A percentile compares a stretch with the other conserved stretches of the same genome.
Evolutionary conservation across 2,329 filamentous ascomycete genomes (phyloP).

Genomic region (Neophaeococcomyces mojaviensis): DNA sequence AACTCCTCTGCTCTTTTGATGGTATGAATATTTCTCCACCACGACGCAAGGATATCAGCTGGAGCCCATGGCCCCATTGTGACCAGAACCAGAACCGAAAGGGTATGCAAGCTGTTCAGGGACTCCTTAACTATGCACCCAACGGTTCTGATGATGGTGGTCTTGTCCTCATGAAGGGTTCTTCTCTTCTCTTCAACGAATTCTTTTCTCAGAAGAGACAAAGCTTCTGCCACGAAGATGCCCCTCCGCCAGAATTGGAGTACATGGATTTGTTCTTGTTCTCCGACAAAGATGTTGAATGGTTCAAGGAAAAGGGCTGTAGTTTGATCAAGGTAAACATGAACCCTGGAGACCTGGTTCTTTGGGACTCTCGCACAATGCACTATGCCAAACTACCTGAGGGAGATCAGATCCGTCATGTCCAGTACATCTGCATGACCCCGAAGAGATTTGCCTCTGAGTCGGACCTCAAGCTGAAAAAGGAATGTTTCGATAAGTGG

Average conservation of each 20-base stretch:
- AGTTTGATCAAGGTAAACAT: constrained; percentile 34
- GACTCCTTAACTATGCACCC: constrained; percentile 38
- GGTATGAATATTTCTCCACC: constrained; percentile 39
- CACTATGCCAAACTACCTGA: constrained; percentile 37
- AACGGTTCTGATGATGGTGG: constrained; percentile 42
- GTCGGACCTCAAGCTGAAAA: no score
- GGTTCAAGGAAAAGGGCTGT: constrained; percentile 35
- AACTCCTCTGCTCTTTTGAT: constrained; percentile 24
- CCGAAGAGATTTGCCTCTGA: no score
- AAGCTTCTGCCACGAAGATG: constrained; percentile 25
- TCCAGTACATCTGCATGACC: no score
- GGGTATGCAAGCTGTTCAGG: constrained; percentile 29
- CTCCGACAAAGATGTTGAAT: constrained; percentile 36
- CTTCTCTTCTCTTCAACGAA: constrained; percentile 35
- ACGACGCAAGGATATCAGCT: constrained; percentile 31
- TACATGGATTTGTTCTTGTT: constrained; percentile 38
- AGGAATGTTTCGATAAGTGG: no score
- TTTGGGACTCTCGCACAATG: constrained; percentile 43
- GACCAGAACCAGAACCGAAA: constrained; percentile 28
- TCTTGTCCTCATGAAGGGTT: constrained; percentile 39
- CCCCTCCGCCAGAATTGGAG: constrained; percentile 27
- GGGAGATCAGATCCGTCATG: no score
- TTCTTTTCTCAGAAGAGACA: constrained; percentile 39
- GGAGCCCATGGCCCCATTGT: constrained; percentile 39
- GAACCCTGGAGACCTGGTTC: constrained; percentile 38